Conservation (phyloP, 2,329 filamentous ascomycete species). For the Daldinia sp. region DNA sequence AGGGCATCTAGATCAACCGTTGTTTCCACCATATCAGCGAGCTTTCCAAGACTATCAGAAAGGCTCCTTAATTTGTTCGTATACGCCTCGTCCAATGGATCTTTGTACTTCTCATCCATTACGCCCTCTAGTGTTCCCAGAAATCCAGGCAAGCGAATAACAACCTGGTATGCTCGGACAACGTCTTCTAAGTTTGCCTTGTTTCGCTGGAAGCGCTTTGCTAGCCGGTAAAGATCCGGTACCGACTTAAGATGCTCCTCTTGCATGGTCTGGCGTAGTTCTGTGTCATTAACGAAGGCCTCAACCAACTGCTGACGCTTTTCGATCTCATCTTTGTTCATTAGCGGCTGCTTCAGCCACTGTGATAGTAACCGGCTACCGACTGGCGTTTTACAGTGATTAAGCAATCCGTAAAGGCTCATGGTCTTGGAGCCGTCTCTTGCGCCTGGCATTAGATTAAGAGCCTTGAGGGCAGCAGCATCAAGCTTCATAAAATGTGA, state of each 20-base stretch:
- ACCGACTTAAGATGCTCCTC: slow-evolving; percentile 94
- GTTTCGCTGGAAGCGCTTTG: slow-evolving; percentile 94
- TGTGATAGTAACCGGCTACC: slow-evolving; percentile 91
- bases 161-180: slow-evolving; percentile 92
- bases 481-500: slow-evolving; percentile 99
- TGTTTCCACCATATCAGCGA: slow-evolving; percentile 98
- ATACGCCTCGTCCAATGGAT: slow-evolving; percentile 87
- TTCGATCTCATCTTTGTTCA: slow-evolving; percentile 90
- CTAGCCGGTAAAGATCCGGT: slow-evolving; percentile 91
- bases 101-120: slow-evolving; percentile 94
- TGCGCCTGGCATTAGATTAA: slow-evolving; percentile 97
- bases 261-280: slow-evolving; percentile 94
- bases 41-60: slow-evolving; percentile 81
- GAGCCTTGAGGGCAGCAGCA: slow-evolving; percentile 89
- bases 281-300: slow-evolving; percentile 92
- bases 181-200: slow-evolving; percentile 95
- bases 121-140: slow-evolving; percentile 89
- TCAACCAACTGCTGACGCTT: slow-evolving; percentile 94
- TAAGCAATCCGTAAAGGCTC: slow-evolving; percentile 93
- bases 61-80: slow-evolving; percentile 83
- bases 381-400: slow-evolving; percentile 97
- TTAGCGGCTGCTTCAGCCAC: slow-evolving; percentile 97
- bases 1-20: slow-evolving; percentile 96
- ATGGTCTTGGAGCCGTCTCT: slow-evolving; percentile 97
- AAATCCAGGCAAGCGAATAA: slow-evolving; percentile 91